A percentile compares a stretch with the other conserved stretches of the same genome.
Conservation (phyloP, 1,139 yeast genomes). For the Saccharomyces hybrid region DNA sequence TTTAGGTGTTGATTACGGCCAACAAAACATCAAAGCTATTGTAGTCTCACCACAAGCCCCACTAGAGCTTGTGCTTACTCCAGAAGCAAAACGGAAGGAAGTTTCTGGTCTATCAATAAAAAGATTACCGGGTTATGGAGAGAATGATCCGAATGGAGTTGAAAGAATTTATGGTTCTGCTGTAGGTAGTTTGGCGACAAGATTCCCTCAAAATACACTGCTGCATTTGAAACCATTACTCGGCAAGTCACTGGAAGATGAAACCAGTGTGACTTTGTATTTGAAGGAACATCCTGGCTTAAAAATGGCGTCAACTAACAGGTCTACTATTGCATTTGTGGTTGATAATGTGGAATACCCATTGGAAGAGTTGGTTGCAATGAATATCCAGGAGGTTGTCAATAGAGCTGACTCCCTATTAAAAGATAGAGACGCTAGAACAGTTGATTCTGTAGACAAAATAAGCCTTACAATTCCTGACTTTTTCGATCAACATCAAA, state of each 20-base stretch:
- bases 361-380: constrained; percentile 78
- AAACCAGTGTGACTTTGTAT: constrained; percentile 41
- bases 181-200: constrained; percentile 59
- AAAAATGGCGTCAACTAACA: constrained; percentile 40
- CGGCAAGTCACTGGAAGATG: constrained; percentile 49
- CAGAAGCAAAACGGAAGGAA: constrained; percentile 89
- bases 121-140: constrained; percentile 28
- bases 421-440: constrained; percentile 35
- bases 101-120: constrained; percentile 68
- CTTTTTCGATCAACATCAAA: constrained; percentile 54
- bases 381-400: constrained; percentile 65
- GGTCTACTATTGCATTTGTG: constrained; percentile 51
- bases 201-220: constrained; percentile 68
- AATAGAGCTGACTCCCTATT: constrained; percentile 52
- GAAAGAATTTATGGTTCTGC: constrained; percentile 77
- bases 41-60: constrained; percentile 87
- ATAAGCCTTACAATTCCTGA: constrained; percentile 63
- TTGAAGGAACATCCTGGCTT: constrained; percentile 55
- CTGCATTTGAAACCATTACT: constrained; percentile 62
- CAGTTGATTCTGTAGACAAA: constrained; percentile 51
- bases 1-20: constrained; percentile 85
- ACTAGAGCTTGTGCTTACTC: constrained; percentile 78
- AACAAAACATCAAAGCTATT: constrained; percentile 80
- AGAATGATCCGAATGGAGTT: constrained; percentile 36
- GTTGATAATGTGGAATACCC: constrained; percentile 45